Evolutionary conservation across 371 early-diverging fungal genomes (phyloP).

Genomic region (Phascolomyces articulosus): DNA sequence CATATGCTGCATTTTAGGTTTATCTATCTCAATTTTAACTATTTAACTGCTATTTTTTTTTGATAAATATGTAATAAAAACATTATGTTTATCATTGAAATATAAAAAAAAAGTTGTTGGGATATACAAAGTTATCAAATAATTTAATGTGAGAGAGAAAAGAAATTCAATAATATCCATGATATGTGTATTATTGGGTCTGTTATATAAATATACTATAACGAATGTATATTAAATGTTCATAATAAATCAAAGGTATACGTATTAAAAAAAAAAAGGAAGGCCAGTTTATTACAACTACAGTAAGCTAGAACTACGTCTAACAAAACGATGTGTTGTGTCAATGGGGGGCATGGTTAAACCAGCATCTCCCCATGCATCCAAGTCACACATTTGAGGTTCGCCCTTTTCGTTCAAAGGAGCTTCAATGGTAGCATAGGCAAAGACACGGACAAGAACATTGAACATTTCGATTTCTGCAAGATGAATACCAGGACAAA

Average conservation of each 20-base stretch:
- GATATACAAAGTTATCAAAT: too few species aligned
- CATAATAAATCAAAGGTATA: background rate
- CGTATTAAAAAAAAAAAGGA: background rate
- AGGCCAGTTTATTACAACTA: background rate
- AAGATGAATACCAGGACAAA: conserved; percentile 23
- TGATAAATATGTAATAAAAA: too few species aligned
- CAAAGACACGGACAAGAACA: conserved; percentile 12
- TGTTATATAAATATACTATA: too few species aligned
- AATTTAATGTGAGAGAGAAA: too few species aligned
- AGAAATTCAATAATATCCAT: too few species aligned
- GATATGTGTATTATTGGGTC: too few species aligned
- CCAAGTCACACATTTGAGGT: background rate
- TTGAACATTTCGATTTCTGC: conserved; percentile 19
- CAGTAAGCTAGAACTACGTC: background rate
- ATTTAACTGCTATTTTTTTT: too few species aligned
- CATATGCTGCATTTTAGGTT: too few species aligned
- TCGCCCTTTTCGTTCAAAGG: conserved; percentile 10
- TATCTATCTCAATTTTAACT: too few species aligned
- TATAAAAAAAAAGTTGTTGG: too few species aligned
- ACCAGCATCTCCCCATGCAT: conserved; percentile 2
- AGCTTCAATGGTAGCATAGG: conserved; percentile 13
- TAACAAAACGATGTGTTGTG: conserved; percentile 1
- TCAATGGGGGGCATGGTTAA: background rate
- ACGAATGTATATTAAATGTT: too few species aligned
- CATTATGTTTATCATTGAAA: too few species aligned